Evolutionary conservation across 2,329 filamentous ascomycete species (phyloP), one percentile per base, ranked within the genome.

Genomic region (Trichoderma atroviride): DNA sequence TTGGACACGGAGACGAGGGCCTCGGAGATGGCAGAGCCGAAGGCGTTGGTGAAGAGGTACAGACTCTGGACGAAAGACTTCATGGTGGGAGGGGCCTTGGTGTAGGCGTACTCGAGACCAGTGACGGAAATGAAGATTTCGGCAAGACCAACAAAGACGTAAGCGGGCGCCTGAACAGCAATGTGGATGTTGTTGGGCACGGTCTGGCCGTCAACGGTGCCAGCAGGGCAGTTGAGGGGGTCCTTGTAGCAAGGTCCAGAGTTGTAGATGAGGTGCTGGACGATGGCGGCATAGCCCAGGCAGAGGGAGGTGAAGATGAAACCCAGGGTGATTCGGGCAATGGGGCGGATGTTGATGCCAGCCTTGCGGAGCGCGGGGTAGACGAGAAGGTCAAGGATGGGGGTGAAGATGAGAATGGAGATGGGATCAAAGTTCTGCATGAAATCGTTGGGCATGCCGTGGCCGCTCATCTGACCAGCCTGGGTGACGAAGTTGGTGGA

Each of bases 51-150:
- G 71, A 90, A 82, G 69, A 89, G 81, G 74, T 87, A 89, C n/a
- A 90, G 75, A 14, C 84, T 83, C 76, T 84, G 84, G 35, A 87
- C 82, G 81, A 87, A 87, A 0, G 86, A 88, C 77, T 89, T 87
- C 89, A 92, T 91, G 76, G 84, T 87, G 53, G 86, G 85, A 2
- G 90, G 90, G 0, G 91, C 90, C 79, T 92, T 92, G 75, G 89
- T 91, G 79, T 89, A 92, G 22, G 89, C 90, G 73, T 92, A 92
- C 77, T 93, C 91, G 13, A 91, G 84, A 71, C 88, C 87, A 0
- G 90, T 91, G 71, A 92, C 88, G 13, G 87, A 89, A 58, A 87
- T 87, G 74, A 90, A 87, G 69, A 90, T 88, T 76, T 90, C 87
- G 0, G 86, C 83, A 16, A 87, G 78, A 24, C 84, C 87, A 33